Conservation (phyloP, 331 rosid species). For the Phaseolus coccineus region DNA sequence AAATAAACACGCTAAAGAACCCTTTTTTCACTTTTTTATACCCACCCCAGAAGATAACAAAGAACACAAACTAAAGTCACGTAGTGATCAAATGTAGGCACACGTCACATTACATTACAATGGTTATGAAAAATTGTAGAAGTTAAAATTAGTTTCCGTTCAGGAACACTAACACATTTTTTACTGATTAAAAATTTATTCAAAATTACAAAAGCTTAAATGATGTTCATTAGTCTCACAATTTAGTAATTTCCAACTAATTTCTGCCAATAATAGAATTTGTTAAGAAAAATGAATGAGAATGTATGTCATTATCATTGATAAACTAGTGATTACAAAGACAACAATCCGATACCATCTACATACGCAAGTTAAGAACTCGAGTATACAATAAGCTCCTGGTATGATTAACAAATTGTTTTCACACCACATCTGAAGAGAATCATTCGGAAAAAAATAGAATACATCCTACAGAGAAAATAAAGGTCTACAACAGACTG, state of each 20-base stretch:
- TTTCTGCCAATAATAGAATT: too few species aligned
- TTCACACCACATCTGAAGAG: not conserved
- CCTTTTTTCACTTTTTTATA: not conserved
- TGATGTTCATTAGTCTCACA: too few species aligned
- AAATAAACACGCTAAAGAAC: not conserved
- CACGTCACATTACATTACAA: too few species aligned
- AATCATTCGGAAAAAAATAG: conserved; percentile 6
- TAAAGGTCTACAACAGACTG: conserved; percentile 27
- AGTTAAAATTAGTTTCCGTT: too few species aligned
- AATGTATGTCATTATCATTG: too few species aligned
- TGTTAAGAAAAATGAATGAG: too few species aligned
- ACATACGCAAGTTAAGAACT: not conserved
- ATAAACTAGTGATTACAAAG: not conserved
- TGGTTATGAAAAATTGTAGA: too few species aligned
- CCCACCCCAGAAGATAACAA: not conserved
- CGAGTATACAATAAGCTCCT: conserved; percentile 6
- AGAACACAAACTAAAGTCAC: not conserved
- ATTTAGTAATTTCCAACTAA: too few species aligned
- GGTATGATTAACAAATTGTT: not conserved
- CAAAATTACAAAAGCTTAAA: not conserved
- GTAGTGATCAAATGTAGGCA: too few species aligned
- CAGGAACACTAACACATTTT: too few species aligned
- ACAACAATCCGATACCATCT: not conserved
- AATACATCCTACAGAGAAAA: not conserved
- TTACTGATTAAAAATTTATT: too few species aligned